phyloP scores from a whole-genome alignment of 192 early-diverging fungal species.

The Coemansia sp. region DNA sequence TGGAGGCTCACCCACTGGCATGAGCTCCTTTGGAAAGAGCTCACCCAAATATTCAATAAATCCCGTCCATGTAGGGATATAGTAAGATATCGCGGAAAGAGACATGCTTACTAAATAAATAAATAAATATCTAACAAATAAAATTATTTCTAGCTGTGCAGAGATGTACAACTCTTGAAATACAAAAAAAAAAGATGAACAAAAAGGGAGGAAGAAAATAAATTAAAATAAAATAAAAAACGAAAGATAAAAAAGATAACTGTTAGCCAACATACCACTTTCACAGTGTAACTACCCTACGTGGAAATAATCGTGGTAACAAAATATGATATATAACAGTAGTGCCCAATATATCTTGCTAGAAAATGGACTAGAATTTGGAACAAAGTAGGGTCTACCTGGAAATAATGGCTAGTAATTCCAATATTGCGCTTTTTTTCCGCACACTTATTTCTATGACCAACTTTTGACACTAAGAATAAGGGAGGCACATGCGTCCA shows the following conservation, averaged over 20 bases:
- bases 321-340: not conserved
- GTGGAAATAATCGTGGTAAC: not conserved
- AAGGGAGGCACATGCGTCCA: not conserved
- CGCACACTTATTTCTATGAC: not conserved
- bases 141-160: not conserved
- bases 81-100: constrained; percentile 28
- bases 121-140: not conserved
- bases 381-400: not conserved
- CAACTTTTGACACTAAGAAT: not conserved
- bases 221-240: not conserved
- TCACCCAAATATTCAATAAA: constrained; percentile 31
- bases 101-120: constrained; percentile 8
- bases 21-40: constrained; percentile 47
- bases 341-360: not conserved
- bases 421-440: not conserved
- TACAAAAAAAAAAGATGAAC: not conserved
- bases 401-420: constrained; percentile 1
- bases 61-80: constrained; percentile 42
- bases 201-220: not conserved
- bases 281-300: not conserved
- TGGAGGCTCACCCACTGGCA: constrained; percentile 41
- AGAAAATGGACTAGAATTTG: not conserved
- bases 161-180: constrained; percentile 1
- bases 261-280: not conserved
- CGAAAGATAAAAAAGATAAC: not conserved